phyloP scores from a whole-genome alignment of 2,329 filamentous ascomycete species.

The Clonostachys sp. region DNA sequence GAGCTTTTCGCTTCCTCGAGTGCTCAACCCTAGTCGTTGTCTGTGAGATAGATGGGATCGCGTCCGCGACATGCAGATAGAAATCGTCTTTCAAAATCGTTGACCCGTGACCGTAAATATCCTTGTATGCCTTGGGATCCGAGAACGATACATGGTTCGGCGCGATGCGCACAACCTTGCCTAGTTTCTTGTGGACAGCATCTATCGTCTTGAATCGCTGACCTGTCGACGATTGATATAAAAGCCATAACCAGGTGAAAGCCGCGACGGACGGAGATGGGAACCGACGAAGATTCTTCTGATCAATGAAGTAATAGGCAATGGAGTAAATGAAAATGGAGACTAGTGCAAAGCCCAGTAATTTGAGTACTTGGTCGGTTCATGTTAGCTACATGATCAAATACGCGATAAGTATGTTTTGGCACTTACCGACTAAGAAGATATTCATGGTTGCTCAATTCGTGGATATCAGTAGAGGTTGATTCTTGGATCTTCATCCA shows the following conservation, averaged over 20 bases:
- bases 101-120: slow-evolving; percentile 25
- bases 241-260: slow-evolving; percentile 1
- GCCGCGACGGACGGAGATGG: slow-evolving; percentile 1
- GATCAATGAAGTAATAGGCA: background rate
- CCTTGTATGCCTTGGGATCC: slow-evolving; percentile 24
- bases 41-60: slow-evolving; percentile 1
- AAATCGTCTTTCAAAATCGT: slow-evolving; percentile 9
- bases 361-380: too few relatives aligned
- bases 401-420: too few relatives aligned
- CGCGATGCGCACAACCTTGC: slow-evolving; percentile 30
- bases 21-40: slow-evolving; percentile 2
- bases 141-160: slow-evolving; percentile 33
- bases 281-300: slow-evolving; percentile 1
- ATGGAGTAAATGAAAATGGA: background rate
- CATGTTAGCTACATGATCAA: too few relatives aligned
- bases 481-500: too few relatives aligned
- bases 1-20: slow-evolving; percentile 1
- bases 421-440: too few relatives aligned
- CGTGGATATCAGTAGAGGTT: too few relatives aligned
- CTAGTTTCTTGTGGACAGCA: slow-evolving; percentile 26
- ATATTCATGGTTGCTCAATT: too few relatives aligned
- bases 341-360: too few relatives aligned
- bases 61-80: slow-evolving; percentile 3
- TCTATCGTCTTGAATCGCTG: slow-evolving; percentile 1
- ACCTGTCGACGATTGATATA: slow-evolving; percentile 1